These are phyloP conservation scores for Coemansia sp. DNA, from an alignment of 192 early-diverging fungal species.

Conservation along the genomic window DNA sequence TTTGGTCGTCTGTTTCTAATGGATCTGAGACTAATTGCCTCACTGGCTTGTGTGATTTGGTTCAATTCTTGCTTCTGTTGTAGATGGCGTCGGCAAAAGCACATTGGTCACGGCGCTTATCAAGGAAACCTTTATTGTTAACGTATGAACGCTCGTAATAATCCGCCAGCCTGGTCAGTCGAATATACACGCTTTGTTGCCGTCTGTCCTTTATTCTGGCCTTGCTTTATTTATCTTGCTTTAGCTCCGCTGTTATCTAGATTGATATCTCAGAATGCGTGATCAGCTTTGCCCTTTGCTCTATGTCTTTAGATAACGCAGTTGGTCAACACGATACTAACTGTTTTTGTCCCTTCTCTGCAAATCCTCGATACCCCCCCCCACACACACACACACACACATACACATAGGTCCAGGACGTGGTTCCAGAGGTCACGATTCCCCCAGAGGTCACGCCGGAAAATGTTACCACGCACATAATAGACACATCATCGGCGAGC, in stretches of 20 bases:
- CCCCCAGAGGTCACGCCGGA: slow-evolving; percentile 97
- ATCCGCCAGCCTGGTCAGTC: no score
- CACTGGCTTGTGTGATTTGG: not conserved
- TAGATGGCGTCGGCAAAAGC: slow-evolving; percentile 90
- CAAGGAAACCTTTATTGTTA: slow-evolving; percentile 91
- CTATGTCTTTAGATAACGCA: no score
- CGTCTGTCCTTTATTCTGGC: no score
- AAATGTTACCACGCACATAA: slow-evolving; percentile 94
- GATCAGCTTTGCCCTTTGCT: not conserved
- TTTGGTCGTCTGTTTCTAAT: not conserved
- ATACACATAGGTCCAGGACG: slow-evolving; percentile 66
- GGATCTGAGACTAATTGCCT: not conserved
- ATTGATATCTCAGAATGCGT: not conserved
- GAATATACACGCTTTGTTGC: no score
- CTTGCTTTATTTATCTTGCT: no score
- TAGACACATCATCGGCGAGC: slow-evolving; percentile 85
- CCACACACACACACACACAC: no score
- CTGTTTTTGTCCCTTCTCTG: no score
- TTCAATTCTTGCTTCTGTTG: slow-evolving; percentile 1
- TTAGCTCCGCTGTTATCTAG: slow-evolving; percentile 20
- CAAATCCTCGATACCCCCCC: no score
- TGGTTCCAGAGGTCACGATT: slow-evolving; percentile 99
- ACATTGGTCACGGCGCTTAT: slow-evolving; percentile 95
- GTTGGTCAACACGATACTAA: no score
- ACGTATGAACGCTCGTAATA: slow-evolving; percentile 41